phyloP scores from a whole-genome alignment of 2,329 filamentous ascomycete genomes.

The Stemphylium beticola region DNA sequence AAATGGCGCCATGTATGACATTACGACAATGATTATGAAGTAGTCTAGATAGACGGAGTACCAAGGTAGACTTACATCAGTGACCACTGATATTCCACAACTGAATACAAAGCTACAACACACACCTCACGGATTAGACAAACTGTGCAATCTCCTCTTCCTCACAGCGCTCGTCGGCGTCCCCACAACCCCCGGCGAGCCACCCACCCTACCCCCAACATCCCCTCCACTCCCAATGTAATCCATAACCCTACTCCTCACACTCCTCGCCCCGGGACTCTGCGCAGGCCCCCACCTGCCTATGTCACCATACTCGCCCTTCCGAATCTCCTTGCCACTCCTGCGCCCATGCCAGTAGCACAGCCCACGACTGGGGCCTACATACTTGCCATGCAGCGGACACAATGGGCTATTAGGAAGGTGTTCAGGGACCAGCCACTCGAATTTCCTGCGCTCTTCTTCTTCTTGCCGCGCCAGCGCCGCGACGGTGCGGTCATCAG shows the following conservation, averaged over 20 bases:
- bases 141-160: conserved; percentile 27
- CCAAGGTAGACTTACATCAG: not conserved
- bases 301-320: conserved; percentile 10
- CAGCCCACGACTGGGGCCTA: conserved; percentile 45
- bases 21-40: not conserved
- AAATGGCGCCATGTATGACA: not conserved
- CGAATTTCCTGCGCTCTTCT: conserved; percentile 43
- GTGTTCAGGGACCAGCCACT: conserved; percentile 54
- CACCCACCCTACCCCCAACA: not conserved
- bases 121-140: conserved; percentile 16
- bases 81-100: not conserved
- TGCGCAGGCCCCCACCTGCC: not conserved
- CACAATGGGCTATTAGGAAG: conserved; percentile 53
- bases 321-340: conserved; percentile 35
- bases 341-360: conserved; percentile 51
- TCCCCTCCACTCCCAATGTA: not conserved
- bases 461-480: conserved; percentile 17
- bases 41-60: not conserved
- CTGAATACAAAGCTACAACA: too few species aligned
- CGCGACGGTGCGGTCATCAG: conserved; percentile 12
- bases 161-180: conserved; percentile 7
- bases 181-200: conserved; percentile 1
- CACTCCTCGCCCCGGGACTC: not conserved
- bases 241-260: not conserved
- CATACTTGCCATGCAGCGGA: conserved; percentile 50